Conservation (phyloP, 1,284 basidiomycete species). For the Sphagnurus paluster region DNA sequence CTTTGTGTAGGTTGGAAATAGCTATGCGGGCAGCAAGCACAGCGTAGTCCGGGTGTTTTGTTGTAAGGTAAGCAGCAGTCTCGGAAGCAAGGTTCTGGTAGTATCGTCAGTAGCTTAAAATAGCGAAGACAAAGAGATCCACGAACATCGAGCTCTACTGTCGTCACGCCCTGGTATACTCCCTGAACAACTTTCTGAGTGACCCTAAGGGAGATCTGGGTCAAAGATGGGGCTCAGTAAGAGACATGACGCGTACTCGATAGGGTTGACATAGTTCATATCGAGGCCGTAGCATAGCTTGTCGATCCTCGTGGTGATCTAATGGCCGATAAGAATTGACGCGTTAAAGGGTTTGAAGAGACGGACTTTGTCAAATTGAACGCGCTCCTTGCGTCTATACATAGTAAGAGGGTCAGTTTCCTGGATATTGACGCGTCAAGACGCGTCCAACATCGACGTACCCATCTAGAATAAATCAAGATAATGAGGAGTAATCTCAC, state of each 20-base stretch:
- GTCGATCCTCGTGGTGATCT: conserved; percentile 90
- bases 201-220: conserved; percentile 47
- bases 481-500: conserved; percentile 13
- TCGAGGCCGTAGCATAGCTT: conserved; percentile 99
- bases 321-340: conserved; percentile 19
- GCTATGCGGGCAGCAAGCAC: conserved; percentile 98
- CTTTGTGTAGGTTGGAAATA: conserved; percentile 98
- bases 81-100: conserved; percentile 88
- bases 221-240: conserved; percentile 1
- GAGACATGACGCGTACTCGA: conserved; percentile 64
- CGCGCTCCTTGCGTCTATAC: conserved; percentile 77
- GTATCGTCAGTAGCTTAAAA: conserved; percentile 6
- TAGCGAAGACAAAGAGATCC: neutral
- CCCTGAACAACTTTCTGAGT: conserved; percentile 95
- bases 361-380: conserved; percentile 83
- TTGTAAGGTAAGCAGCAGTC: conserved; percentile 97
- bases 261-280: conserved; percentile 89
- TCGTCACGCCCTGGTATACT: conserved; percentile 95
- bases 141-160: conserved; percentile 93
- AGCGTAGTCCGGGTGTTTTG: conserved; percentile 97
- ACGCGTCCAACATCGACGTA: conserved; percentile 40
- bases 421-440: conserved; percentile 32
- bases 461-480: conserved; percentile 51
- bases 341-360: conserved; percentile 12
- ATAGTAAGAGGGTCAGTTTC: conserved; percentile 21